phyloP scores from a whole-genome alignment of 768 basidiomycete genomes.

The Pluteus cervinus region DNA sequence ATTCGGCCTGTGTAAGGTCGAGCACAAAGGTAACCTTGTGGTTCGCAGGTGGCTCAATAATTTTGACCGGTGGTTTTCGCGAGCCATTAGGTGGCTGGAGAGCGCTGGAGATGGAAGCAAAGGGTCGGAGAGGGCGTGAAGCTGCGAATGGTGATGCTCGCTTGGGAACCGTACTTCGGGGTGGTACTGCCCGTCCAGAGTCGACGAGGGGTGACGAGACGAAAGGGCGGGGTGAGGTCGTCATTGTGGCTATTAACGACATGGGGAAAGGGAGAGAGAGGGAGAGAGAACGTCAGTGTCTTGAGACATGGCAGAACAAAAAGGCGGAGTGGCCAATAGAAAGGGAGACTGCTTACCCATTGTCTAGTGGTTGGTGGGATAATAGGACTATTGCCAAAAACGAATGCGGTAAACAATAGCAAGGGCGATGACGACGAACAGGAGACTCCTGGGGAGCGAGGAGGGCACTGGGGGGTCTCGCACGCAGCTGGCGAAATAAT shows the following conservation, averaged over 20 bases:
- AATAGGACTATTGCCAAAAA: too few species aligned
- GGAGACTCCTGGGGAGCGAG: constrained; percentile 6
- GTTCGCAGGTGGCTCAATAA: constrained; percentile 76
- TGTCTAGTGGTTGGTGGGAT: constrained; percentile 10
- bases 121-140: constrained; percentile 76
- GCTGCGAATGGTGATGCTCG: constrained; percentile 52
- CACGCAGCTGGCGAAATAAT: constrained; percentile 13
- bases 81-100: constrained; percentile 26
- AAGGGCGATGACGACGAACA: too few species aligned
- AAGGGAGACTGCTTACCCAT: constrained; percentile 31
- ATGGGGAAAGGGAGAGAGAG: neutral
- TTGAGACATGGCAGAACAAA: neutral
- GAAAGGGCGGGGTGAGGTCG: constrained; percentile 44
- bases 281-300: neutral
- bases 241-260: constrained; percentile 29
- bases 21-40: constrained; percentile 67
- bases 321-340: neutral
- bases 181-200: constrained; percentile 15
- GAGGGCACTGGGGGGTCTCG: constrained; percentile 11
- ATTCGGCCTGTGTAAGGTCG: constrained; percentile 78
- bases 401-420: too few species aligned
- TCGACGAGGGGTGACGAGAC: constrained; percentile 56
- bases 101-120: constrained; percentile 53
- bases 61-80: constrained; percentile 53
- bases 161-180: constrained; percentile 28